Conservation (phyloP, 106 monocot genomes). For the Cymbidium sinense region DNA sequence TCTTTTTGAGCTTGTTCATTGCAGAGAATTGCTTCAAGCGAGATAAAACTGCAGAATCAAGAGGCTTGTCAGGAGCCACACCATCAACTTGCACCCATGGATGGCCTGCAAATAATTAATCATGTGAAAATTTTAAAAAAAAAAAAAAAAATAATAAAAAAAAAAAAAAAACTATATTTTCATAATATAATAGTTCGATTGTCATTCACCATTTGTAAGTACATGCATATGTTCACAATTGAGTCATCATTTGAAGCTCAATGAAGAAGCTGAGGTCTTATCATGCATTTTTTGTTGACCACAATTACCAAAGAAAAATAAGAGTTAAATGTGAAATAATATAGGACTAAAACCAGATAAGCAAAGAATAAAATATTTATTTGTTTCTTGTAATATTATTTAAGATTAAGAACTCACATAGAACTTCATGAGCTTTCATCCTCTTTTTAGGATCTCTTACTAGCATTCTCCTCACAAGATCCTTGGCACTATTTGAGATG, state of each 20-base stretch:
- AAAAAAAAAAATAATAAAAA: not conserved
- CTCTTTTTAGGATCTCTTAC: slow-evolving; percentile 27
- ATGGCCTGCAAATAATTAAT: slow-evolving; percentile 11
- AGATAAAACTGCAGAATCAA: slow-evolving; percentile 25
- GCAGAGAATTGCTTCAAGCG: slow-evolving; percentile 23
- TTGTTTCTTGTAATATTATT: not conserved
- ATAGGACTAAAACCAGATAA: not conserved
- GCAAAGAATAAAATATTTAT: not conserved
- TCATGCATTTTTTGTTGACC: not conserved
- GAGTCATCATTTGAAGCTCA: not conserved
- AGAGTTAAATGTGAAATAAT: not conserved
- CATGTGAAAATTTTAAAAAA: not conserved
- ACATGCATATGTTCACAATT: not conserved
- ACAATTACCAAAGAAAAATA: not conserved
- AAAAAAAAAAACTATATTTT: not conserved
- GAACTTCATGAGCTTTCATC: slow-evolving; percentile 30
- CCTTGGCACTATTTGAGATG: slow-evolving; percentile 28
- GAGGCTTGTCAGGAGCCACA: slow-evolving; percentile 19
- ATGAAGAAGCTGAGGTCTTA: not conserved
- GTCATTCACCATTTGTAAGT: not conserved
- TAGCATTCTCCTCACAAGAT: slow-evolving; percentile 29
- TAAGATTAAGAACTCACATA: slow-evolving; percentile 17
- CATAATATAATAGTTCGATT: not conserved
- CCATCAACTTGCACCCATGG: slow-evolving; percentile 24
- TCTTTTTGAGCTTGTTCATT: slow-evolving; percentile 27